phyloP scores from a whole-genome alignment of 169 alveolate genomes.

The Perkinsus chesapeaki region DNA sequence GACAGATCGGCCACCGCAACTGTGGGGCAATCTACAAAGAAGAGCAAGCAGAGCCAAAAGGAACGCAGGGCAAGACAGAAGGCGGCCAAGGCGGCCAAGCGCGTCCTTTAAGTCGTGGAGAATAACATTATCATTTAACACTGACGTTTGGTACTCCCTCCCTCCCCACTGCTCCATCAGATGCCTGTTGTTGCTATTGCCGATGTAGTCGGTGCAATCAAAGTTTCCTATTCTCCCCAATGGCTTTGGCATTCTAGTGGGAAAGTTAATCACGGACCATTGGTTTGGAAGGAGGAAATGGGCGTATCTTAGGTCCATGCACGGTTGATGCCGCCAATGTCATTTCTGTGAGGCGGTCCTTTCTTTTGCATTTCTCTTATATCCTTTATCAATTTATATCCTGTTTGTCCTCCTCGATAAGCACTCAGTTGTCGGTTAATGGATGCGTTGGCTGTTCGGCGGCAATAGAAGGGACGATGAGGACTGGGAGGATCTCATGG shows the following conservation, averaged over 20 bases:
- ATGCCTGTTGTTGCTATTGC: too few species aligned
- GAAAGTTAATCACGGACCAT: background rate
- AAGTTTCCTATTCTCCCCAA: background rate
- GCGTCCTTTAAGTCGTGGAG: background rate
- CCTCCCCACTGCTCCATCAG: too few species aligned
- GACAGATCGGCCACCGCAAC: background rate
- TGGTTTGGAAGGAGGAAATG: too few species aligned
- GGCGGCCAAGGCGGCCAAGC: background rate
- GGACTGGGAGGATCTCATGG: background rate
- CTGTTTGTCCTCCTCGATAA: too few species aligned
- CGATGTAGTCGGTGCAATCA: too few species aligned
- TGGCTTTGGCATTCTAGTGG: background rate
- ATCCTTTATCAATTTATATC: too few species aligned
- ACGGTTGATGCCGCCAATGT: too few species aligned
- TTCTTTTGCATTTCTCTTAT: too few species aligned
- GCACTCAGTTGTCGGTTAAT: too few species aligned
- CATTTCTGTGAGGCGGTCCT: too few species aligned
- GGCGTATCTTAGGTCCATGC: too few species aligned
- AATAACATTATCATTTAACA: background rate
- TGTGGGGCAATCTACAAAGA: background rate
- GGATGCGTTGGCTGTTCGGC: background rate
- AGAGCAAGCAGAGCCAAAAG: background rate
- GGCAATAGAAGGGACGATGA: background rate
- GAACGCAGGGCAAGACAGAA: background rate
- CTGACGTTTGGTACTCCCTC: too few species aligned